phyloP scores from a whole-genome alignment of 2,329 filamentous ascomycete genomes.

The Berkeleyomyces rouxiae region DNA sequence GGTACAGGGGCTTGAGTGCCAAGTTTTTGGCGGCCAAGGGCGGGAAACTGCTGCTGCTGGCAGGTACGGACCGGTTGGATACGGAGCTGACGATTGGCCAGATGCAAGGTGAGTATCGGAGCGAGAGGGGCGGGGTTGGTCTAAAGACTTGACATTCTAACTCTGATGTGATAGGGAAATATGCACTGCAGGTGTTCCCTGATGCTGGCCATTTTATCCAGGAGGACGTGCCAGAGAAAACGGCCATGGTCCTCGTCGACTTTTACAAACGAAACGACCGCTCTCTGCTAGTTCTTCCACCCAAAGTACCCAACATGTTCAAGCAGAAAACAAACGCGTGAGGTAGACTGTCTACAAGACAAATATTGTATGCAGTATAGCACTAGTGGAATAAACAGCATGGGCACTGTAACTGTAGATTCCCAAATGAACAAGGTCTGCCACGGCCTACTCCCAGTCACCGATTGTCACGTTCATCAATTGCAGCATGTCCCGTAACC shows the following conservation, averaged over 20 bases:
- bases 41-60: slow-evolving; percentile 70
- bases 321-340: slow-evolving; percentile 30
- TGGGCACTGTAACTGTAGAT: background rate
- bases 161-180: slow-evolving; percentile 47
- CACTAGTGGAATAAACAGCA: background rate
- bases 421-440: background rate
- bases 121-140: too few relatives aligned
- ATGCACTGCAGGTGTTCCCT: slow-evolving; percentile 84
- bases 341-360: background rate
- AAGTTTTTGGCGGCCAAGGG: slow-evolving; percentile 73
- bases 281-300: slow-evolving; percentile 67
- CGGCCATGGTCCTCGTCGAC: slow-evolving; percentile 67
- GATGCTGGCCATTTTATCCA: slow-evolving; percentile 95
- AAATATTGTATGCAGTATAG: background rate
- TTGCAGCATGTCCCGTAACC: slow-evolving; percentile 43
- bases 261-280: slow-evolving; percentile 88
- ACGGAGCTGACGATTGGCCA: slow-evolving; percentile 89
- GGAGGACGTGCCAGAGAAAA: slow-evolving; percentile 85
- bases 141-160: background rate
- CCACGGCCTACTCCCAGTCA: slow-evolving; percentile 8
- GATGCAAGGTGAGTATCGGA: slow-evolving; percentile 58
- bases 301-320: slow-evolving; percentile 68
- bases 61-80: slow-evolving; percentile 77
- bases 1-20: slow-evolving; percentile 75
- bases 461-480: slow-evolving; percentile 25